Evolutionary conservation across 345 rosid genomes (phyloP), one percentile per base, ranked within the genome.

Genomic region (Eutrema yunnanense): DNA sequence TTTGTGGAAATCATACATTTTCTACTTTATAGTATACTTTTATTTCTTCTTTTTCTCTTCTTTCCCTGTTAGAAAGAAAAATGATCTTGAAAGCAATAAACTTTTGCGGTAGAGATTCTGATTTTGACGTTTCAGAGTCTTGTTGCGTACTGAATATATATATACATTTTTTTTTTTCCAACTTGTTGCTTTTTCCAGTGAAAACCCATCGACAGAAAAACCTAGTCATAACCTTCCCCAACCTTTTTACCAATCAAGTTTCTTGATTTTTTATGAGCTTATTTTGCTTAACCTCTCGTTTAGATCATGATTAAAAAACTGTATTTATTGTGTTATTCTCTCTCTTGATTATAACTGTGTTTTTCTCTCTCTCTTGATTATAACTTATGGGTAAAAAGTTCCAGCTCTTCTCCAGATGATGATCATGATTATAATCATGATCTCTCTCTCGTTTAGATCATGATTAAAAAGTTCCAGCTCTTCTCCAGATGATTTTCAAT

Each of bases 91-190:
- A 79, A 85, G 82, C 80, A 71, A 70, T 66, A 81, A 69, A 62
- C 73, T 74, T 79, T 78, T 79, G 79, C 69, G 73, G 57, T 78
- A 55, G 87, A 86, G 88, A 86, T 86, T 87, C 93, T 88, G 91
- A 85, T 81, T 85, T 86, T 79, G 96, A 86, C 89, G 67, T 82
- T 82, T 87, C 85, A 75, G 75, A 68, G 87, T 38, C 65, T 72
- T 79, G 81, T 65, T 69, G 84, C 87, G 73, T 80, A 69, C 70
- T 71, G 73, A 80, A 77, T 38, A 16, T 9, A 32, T 32, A 32
- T 32, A 32, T 2, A 22, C 9, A 19, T 60, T 41, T 41, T 72
- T 81, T 84, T 55, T 84, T 55, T 73, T 46, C 30, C 67, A 76
- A 69, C 65, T 47, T 53, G 72, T 54, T 67, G 67, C 69, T 62